Conservation (phyloP, 371 early-diverging fungal species). For the Circinella umbellata region DNA sequence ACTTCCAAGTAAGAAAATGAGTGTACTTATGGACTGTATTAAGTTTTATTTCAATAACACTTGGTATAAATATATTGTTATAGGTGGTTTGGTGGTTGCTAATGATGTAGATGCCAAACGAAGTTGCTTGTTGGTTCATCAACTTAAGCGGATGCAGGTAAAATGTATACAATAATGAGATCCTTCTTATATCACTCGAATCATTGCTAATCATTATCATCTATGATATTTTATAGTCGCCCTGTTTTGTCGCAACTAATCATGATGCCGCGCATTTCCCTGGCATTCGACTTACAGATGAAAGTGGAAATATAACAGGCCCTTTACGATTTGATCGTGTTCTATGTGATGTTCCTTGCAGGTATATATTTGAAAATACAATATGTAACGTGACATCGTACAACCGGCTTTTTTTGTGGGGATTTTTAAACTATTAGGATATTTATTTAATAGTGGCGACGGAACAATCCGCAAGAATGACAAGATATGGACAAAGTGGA, state of each 20-base stretch:
- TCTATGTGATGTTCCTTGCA: slow-evolving; percentile 98
- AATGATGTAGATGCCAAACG: slow-evolving; percentile 96
- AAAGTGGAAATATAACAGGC: slow-evolving; percentile 40
- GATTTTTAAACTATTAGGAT: neutral
- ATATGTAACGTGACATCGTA: neutral
- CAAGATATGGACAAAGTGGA: slow-evolving; percentile 91
- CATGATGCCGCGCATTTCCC: slow-evolving; percentile 97
- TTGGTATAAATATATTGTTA: neutral
- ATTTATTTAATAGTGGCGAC: slow-evolving; percentile 80
- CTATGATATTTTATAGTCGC: slow-evolving; percentile 46
- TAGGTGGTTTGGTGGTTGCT: slow-evolving; percentile 91
- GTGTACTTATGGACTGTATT: too few species aligned
- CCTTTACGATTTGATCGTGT: slow-evolving; percentile 87
- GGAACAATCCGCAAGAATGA: slow-evolving; percentile 98
- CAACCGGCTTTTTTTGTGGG: neutral
- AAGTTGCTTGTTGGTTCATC: slow-evolving; percentile 94
- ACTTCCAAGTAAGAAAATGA: slow-evolving; percentile 55
- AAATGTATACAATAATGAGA: neutral
- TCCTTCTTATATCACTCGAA: neutral
- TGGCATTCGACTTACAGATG: slow-evolving; percentile 52
- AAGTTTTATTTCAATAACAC: neutral
- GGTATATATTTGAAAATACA: slow-evolving; percentile 16
- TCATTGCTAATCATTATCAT: too few species aligned
- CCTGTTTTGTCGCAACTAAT: slow-evolving; percentile 94
- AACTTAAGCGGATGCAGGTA: slow-evolving; percentile 87